These are phyloP conservation scores for Daldinia bambusicola DNA, from an alignment of 495 filamentous ascomycete genomes.

Conservation along the genomic window DNA sequence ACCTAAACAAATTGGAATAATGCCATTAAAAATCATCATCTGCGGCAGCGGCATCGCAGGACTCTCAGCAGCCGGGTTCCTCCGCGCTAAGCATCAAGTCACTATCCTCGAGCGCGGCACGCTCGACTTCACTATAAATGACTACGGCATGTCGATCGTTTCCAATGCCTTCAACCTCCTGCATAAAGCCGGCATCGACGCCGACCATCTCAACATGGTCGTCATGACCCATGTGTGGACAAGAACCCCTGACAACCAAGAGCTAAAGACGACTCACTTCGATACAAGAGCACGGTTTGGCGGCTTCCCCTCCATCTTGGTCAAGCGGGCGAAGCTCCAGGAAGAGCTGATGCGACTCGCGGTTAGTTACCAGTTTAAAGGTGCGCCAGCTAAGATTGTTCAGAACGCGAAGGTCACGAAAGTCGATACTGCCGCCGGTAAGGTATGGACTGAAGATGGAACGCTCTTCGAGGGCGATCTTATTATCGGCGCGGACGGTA, in stretches of 20 bases:
- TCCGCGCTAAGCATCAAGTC: constrained; percentile 44
- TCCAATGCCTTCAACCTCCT: constrained; percentile 44
- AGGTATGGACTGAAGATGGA: constrained; percentile 44
- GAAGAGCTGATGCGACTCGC: constrained; percentile 44
- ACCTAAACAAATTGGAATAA: background rate
- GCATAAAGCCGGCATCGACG: constrained; percentile 41
- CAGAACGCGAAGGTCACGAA: constrained; percentile 36
- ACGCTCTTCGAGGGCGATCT: constrained; percentile 43
- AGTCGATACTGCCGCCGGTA: constrained; percentile 40
- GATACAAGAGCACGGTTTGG: constrained; percentile 41
- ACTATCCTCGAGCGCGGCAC: constrained; percentile 45
- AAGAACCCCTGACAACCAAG: constrained; percentile 37
- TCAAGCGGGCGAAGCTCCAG: constrained; percentile 41
- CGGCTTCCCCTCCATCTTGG: constrained; percentile 40
- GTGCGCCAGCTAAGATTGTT: constrained; percentile 39
- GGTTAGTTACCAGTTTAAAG: constrained; percentile 38
- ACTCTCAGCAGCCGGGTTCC: constrained; percentile 42
- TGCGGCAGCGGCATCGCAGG: constrained; percentile 45
- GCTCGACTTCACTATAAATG: constrained; percentile 44
- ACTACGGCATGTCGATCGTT: constrained; percentile 45
- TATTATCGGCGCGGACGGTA: constrained; percentile 46
- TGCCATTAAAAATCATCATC: constrained; percentile 43
- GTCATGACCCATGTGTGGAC: constrained; percentile 45
- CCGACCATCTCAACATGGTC: constrained; percentile 39
- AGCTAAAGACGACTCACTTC: constrained; percentile 38